These are phyloP conservation scores for Aspergillus viridinutans DNA, from an alignment of 2,329 filamentous ascomycete genomes.

Conservation along the genomic window DNA sequence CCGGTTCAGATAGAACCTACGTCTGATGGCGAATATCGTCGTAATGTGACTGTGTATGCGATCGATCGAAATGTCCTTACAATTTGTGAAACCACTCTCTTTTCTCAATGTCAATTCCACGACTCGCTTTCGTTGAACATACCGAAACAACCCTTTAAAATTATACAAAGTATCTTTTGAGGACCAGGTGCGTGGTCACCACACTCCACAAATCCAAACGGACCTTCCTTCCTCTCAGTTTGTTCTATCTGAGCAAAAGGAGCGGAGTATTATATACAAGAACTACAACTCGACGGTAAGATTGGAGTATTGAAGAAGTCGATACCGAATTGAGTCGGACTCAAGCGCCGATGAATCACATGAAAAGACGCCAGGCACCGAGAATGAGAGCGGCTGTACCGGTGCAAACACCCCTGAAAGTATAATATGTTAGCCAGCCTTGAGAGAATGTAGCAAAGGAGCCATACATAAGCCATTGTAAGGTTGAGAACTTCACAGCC, in stretches of 20 bases:
- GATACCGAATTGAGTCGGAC: not conserved
- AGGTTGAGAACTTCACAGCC: conserved; percentile 93
- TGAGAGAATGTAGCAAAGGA: not conserved
- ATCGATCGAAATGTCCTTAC: not conserved
- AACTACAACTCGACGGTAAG: not conserved
- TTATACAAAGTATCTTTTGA: not conserved
- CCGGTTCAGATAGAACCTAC: not conserved
- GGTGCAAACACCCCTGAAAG: conserved; percentile 57
- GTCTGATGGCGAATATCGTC: not conserved
- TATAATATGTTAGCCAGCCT: conserved; percentile 23
- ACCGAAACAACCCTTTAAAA: not conserved
- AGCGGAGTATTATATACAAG: not conserved
- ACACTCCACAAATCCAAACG: not conserved
- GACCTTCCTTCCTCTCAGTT: not conserved
- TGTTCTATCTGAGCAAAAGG: not conserved
- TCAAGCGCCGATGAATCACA: conserved; percentile 39
- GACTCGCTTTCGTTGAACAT: not conserved
- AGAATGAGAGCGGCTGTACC: conserved; percentile 63
- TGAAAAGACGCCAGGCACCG: conserved; percentile 63
- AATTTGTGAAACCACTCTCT: not conserved
- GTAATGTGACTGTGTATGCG: not conserved
- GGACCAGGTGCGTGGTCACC: not conserved
- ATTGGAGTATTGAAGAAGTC: not conserved
- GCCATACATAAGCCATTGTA: conserved; percentile 96
- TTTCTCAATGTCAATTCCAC: not conserved